Base-by-base conservation (phyloP, 2,329 filamentous ascomycete species). In the Fusarium sp. region DNA sequence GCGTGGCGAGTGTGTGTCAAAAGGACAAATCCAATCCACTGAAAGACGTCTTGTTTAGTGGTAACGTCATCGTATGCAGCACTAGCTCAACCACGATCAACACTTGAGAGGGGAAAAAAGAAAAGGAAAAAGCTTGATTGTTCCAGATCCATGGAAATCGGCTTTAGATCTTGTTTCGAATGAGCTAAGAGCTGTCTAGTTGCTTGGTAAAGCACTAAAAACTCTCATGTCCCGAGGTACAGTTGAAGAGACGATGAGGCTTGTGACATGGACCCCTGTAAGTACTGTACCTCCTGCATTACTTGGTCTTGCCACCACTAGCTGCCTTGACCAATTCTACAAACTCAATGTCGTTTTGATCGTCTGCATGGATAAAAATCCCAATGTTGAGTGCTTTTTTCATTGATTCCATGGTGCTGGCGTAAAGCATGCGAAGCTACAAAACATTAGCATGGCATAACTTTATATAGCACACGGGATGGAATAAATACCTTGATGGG, bases 381-480 rank as follows among this genome's bases (percentile, higher is more conserved):
- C 68, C 57, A 9, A 73, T 42, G 4, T 71, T 71, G 5, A 73
- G 30, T 16, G 68, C 59, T 6, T 38, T 71, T 20, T 71, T 73
- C n/a, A 73, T 12, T n/a, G 70, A 46, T n/a, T 73, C 70, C 55
- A 66, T 66, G 2, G 70, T 73, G 18, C 61, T 73, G 14, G 71
- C 70, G n/a, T 73, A 70, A 9, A 73, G 45, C 70, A 69, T 73
- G 11, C 71, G 71, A 32, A 68, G 58, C 71, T 73, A 12, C 5
- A 10, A 24, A 22, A 3, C 4, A 15, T 20, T 29, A 46, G 20
- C 5, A 20, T 12, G 5, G 8, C 8, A 3, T 40, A 2, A 6
- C 6, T 4, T 22, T 3, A 15, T 5, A 16, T 11, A 10, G 18
- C 2, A 38, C 34, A 38, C 34, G 18, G 43, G 45, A 30, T 4